Evolutionary conservation across 2,329 filamentous ascomycete species (phyloP), one percentile per base, ranked within the genome.

Genomic region (Septoria linicola): DNA sequence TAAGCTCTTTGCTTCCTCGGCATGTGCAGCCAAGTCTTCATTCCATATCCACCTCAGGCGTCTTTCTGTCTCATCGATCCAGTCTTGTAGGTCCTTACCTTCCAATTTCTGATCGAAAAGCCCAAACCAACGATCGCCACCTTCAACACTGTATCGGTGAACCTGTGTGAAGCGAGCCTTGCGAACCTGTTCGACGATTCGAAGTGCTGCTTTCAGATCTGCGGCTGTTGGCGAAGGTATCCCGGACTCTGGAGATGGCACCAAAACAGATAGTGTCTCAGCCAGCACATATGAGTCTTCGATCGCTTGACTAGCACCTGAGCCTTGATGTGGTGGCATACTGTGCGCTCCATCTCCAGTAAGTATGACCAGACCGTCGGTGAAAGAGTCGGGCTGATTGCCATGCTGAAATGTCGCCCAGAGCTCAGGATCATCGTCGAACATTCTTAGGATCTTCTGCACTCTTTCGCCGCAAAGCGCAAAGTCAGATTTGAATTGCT

Each of bases 261-360:
- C 5, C 23, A 27, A 10, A 27, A 5, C 27, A 10, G 19, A 32
- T 4, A 64, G 47, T 2, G 60, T 56, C 35, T 63, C 61, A 1
- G 59, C 55, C 2, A 64, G 41, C 0, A 77, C 66, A 21, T 77
- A 72, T 0, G 73, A 74, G 55, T 83, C 80, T 63, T 83, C 80
- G 47, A 82, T 73, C 7, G 78, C 80, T 59, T 78, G 76, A 2
- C 77, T 77, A 1, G 80, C 80, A 4, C 80, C 80, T 0, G 78
- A 73, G 1, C 80, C 83, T 63, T 87, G 83, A 62, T 87, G 78
- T 1, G 83, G 83, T 76, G 85, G 59, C 71, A 80, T 76, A 1
- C 83, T 81, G 63, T 87, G 83, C 2, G 76, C 83, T 4, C 84
- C 84, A 63, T 88, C 85, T 2, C 85, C 85, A 3, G 88, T 66